phyloP scores from a whole-genome alignment of 1,284 basidiomycete genomes.

The Pulchroboletus neoregius region DNA sequence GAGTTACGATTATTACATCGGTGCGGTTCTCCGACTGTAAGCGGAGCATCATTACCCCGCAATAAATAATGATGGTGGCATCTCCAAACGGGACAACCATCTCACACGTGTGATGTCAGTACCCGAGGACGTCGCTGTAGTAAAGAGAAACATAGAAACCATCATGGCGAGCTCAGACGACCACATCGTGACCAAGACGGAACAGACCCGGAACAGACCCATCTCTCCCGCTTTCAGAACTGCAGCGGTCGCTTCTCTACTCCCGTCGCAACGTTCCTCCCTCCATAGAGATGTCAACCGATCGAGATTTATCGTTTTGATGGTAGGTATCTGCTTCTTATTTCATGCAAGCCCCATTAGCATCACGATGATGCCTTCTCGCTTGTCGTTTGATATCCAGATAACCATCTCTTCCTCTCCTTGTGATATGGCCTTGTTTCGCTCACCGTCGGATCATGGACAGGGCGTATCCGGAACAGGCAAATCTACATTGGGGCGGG shows the following conservation, averaged over 20 bases:
- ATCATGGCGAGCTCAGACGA: neutral
- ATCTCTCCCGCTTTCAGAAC: too few relatives aligned
- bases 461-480: slow-evolving; percentile 83
- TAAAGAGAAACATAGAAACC: neutral
- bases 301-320: slow-evolving; percentile 43
- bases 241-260: neutral
- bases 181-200: neutral
- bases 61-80: too few relatives aligned
- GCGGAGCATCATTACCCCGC: too few relatives aligned
- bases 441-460: too few relatives aligned
- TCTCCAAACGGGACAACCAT: neutral
- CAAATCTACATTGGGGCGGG: slow-evolving; percentile 82
- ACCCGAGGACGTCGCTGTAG: too few relatives aligned
- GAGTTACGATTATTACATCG: neutral
- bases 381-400: too few relatives aligned
- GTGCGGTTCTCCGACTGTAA: too few relatives aligned
- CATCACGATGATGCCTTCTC: too few relatives aligned
- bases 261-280: neutral
- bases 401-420: too few relatives aligned
- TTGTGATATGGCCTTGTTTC: neutral
- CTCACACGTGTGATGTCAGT: neutral
- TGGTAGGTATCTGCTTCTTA: slow-evolving; percentile 36
- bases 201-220: neutral
- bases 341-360: too few relatives aligned
- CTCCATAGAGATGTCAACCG: slow-evolving; percentile 1